phyloP scores from a whole-genome alignment of 2,329 filamentous ascomycete genomes.

The Aspergillus transmontanensis region DNA sequence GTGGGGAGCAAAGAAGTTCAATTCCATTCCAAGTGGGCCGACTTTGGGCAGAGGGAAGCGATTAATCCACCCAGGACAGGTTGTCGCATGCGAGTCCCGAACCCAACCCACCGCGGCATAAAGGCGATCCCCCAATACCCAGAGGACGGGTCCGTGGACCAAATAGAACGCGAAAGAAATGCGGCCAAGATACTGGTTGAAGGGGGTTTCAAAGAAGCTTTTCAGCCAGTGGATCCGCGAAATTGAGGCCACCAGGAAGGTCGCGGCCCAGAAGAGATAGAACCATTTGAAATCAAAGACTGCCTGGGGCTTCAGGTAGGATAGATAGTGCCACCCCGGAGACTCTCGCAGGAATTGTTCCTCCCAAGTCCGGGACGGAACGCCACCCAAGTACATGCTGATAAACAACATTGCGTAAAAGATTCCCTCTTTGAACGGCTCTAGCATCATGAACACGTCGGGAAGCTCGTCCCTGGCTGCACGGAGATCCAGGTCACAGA shows the following conservation, averaged over 20 bases:
- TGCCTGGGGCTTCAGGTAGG: constrained; percentile 65
- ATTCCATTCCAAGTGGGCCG: constrained; percentile 64
- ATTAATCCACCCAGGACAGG: constrained; percentile 61
- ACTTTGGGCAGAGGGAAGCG: constrained; percentile 56
- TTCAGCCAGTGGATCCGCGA: constrained; percentile 62
- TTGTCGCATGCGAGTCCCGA: constrained; percentile 51
- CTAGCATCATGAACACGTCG: constrained; percentile 48
- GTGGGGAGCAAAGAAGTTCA: constrained; percentile 62
- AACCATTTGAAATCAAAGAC: constrained; percentile 70
- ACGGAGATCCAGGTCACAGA: constrained; percentile 63
- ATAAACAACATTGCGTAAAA: constrained; percentile 56
- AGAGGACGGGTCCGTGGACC: constrained; percentile 64
- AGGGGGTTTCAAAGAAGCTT: constrained; percentile 59
- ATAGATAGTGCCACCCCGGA: constrained; percentile 64
- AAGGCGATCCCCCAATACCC: constrained; percentile 62
- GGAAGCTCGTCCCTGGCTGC: constrained; percentile 56
- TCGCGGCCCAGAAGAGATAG: constrained; percentile 64
- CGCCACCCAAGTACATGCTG: constrained; percentile 62
- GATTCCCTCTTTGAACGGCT: constrained; percentile 54
- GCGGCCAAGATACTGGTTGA: constrained; percentile 64
- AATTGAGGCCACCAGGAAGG: constrained; percentile 58
- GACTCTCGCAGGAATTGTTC: constrained; percentile 54
- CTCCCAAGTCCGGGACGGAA: constrained; percentile 57
- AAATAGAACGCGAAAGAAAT: constrained; percentile 67
- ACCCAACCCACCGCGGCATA: constrained; percentile 64